These are phyloP conservation scores for Populus simonii DNA, from an alignment of 345 rosid genomes.

Conservation along the genomic window DNA sequence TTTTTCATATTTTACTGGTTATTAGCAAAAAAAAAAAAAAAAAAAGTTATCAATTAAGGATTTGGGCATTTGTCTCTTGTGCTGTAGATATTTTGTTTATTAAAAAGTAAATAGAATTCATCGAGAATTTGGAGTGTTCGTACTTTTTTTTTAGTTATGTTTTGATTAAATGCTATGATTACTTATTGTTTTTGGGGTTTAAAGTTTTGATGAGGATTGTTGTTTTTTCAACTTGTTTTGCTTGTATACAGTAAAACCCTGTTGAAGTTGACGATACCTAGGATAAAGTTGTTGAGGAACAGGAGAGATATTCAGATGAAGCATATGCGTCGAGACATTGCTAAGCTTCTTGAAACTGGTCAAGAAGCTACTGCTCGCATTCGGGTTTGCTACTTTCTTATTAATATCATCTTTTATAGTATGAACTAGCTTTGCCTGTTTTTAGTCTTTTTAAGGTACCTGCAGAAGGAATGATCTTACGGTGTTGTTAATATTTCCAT, in stretches of 20 bases:
- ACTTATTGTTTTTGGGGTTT: background rate
- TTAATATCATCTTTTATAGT: background rate
- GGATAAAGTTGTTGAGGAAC: slow-evolving; percentile 85
- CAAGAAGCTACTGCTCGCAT: slow-evolving; percentile 99
- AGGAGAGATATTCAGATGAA: slow-evolving; percentile 86
- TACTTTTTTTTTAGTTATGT: background rate
- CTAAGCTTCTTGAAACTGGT: slow-evolving; percentile 93
- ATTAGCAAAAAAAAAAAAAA: background rate
- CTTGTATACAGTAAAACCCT: slow-evolving; percentile 72
- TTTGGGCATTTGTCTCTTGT: background rate
- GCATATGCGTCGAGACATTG: slow-evolving; percentile 92
- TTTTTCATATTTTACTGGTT: too few relatives aligned
- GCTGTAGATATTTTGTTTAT: background rate
- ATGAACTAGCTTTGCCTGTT: background rate
- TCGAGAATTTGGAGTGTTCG: background rate
- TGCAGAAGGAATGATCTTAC: background rate
- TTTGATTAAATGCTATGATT: background rate
- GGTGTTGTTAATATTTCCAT: background rate
- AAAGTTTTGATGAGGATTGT: background rate
- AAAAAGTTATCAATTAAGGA: background rate
- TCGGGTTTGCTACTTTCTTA: slow-evolving; percentile 43
- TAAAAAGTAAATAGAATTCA: background rate
- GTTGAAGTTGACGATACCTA: slow-evolving; percentile 69
- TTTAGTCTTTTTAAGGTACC: background rate
- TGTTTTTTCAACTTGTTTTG: background rate